Percentiles rank a stretch among this genome's conserved stretches.
Evolutionary conservation across 73 alveolate species (phyloP).

Genomic region (Paramecium biaurelia): DNA sequence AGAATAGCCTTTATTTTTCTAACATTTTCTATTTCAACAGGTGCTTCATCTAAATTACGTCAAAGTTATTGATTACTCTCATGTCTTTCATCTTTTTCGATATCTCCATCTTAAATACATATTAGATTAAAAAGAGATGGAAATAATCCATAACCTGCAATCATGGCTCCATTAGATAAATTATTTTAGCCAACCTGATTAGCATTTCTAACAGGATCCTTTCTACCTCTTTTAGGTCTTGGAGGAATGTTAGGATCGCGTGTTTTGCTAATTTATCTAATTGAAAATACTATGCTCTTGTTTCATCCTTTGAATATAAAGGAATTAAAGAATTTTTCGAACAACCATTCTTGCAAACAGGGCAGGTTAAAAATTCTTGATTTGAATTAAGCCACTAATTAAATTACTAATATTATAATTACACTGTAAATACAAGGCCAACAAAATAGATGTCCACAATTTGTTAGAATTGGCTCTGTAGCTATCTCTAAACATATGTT

Average conservation of each 20-base stretch:
- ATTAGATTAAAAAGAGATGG: slow-evolving; percentile 45
- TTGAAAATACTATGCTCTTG: not conserved
- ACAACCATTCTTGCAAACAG: slow-evolving; percentile 91
- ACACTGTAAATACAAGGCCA: slow-evolving; percentile 88
- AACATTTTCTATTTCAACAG: not conserved
- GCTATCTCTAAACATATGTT: slow-evolving; percentile 90
- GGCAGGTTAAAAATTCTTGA: slow-evolving; percentile 81
- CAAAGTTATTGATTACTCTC: not conserved
- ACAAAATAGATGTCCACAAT: slow-evolving; percentile 95
- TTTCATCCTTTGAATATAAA: slow-evolving; percentile 74
- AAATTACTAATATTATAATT: not conserved
- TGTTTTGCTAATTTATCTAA: not conserved
- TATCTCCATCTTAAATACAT: slow-evolving; percentile 3
- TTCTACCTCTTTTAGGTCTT: slow-evolving; percentile 58
- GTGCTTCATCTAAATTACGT: not conserved
- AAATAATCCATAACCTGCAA: slow-evolving; percentile 66
- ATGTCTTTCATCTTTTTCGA: slow-evolving; percentile 33
- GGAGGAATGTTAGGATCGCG: slow-evolving; percentile 53
- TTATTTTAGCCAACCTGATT: not conserved
- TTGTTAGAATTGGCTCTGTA: slow-evolving; percentile 88
- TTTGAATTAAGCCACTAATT: slow-evolving; percentile 73
- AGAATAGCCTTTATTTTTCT: not conserved
- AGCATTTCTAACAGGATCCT: slow-evolving; percentile 51
- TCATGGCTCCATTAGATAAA: slow-evolving; percentile 46
- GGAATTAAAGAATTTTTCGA: slow-evolving; percentile 86